Evolutionary conservation across 768 basidiomycete genomes (phyloP).

Genomic region (Tulasnella sp.): DNA sequence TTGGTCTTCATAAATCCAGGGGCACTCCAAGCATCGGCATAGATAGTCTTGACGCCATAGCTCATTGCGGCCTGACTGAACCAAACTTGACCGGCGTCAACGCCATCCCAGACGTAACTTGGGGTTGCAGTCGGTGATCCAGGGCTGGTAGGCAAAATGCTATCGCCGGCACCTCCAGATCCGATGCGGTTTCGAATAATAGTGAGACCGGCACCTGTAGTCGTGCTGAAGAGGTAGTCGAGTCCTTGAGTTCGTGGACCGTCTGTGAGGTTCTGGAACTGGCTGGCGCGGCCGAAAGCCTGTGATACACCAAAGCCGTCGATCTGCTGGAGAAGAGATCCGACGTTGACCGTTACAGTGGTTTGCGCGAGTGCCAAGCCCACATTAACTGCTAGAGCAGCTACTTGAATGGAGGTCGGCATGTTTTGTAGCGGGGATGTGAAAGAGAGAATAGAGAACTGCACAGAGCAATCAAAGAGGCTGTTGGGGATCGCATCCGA

Average conservation of each 20-base stretch:
- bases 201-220: slow-evolving; percentile 29
- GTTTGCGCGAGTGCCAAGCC: slow-evolving; percentile 3
- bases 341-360: slow-evolving; percentile 30
- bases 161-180: background rate
- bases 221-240: slow-evolving; percentile 33
- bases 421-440: background rate
- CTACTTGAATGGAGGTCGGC: background rate
- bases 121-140: slow-evolving; percentile 7
- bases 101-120: slow-evolving; percentile 29
- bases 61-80: slow-evolving; percentile 27
- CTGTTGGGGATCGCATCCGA: background rate
- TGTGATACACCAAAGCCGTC: slow-evolving; percentile 31
- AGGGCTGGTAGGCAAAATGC: slow-evolving; percentile 14
- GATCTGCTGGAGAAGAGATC: slow-evolving; percentile 22
- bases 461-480: background rate
- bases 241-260: slow-evolving; percentile 24
- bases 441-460: background rate
- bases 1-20: slow-evolving; percentile 37
- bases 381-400: background rate
- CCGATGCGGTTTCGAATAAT: slow-evolving; percentile 34
- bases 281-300: slow-evolving; percentile 30
- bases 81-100: slow-evolving; percentile 33
- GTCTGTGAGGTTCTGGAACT: background rate
- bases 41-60: slow-evolving; percentile 31
- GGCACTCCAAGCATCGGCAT: slow-evolving; percentile 36